These are phyloP conservation scores for Purpureocillium takamizusanense DNA, from an alignment of 2,329 filamentous ascomycete species.

Conservation along the genomic window DNA sequence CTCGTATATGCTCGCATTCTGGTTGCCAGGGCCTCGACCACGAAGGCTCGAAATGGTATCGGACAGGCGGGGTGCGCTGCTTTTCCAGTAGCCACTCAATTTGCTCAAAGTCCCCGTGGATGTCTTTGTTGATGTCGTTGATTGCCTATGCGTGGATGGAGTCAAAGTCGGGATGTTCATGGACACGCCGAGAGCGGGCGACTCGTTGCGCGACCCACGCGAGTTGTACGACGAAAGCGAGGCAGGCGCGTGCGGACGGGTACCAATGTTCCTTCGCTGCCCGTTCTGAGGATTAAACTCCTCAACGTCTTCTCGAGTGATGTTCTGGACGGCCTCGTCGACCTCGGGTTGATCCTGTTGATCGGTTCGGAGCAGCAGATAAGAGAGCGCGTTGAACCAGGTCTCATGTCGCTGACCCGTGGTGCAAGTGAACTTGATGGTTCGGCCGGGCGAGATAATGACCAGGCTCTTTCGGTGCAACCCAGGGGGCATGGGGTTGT, in stretches of 20 bases:
- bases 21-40: conserved; percentile 37
- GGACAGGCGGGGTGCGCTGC: conserved; percentile 30
- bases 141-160: conserved; percentile 33
- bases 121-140: conserved; percentile 17
- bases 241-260: conserved; percentile 43
- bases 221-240: conserved; percentile 79
- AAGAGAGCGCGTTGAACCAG: conserved; percentile 96
- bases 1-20: conserved; percentile 45
- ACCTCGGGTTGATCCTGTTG: conserved; percentile 53
- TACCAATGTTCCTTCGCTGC: conserved; percentile 22
- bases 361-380: conserved; percentile 72
- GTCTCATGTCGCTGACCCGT: conserved; percentile 94
- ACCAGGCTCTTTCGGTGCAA: conserved; percentile 90
- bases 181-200: conserved; percentile 41
- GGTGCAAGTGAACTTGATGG: conserved; percentile 87
- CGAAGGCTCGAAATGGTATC: conserved; percentile 46
- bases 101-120: conserved; percentile 43
- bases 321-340: conserved; percentile 47
- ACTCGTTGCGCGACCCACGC: conserved; percentile 57
- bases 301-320: conserved; percentile 54
- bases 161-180: conserved; percentile 49
- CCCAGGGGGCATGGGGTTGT: conserved; percentile 91
- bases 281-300: conserved; percentile 72
- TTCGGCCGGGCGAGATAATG: conserved; percentile 78
- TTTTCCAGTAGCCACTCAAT: conserved; percentile 51